phyloP scores from a whole-genome alignment of 495 filamentous ascomycete genomes.

The Lentithecium fluviatile region DNA sequence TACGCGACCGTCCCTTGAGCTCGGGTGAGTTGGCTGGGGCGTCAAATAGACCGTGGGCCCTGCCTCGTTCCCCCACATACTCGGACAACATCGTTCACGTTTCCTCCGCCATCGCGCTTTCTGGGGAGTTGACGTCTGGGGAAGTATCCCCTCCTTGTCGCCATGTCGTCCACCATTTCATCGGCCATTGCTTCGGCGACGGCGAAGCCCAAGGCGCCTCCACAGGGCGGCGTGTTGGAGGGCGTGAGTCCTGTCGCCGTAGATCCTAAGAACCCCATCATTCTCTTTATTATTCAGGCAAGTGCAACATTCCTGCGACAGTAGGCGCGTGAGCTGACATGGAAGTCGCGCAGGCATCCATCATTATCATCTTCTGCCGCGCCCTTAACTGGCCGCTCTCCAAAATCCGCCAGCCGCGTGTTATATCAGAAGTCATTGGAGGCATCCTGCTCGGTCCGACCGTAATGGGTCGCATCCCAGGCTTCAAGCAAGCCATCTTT shows the following conservation, averaged over 20 bases:
- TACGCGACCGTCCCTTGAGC: no score
- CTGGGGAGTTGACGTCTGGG: no score
- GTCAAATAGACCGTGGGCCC: no score
- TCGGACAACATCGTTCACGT: no score
- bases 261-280: constrained; percentile 78
- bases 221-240: constrained; percentile 71
- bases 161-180: constrained; percentile 31
- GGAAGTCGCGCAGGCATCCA: constrained; percentile 59
- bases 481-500: constrained; percentile 77
- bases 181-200: constrained; percentile 30
- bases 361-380: constrained; percentile 89
- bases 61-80: no score
- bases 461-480: constrained; percentile 79
- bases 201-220: constrained; percentile 42
- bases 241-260: constrained; percentile 70
- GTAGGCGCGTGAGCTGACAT: neutral
- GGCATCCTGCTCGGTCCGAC: constrained; percentile 88
- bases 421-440: constrained; percentile 94
- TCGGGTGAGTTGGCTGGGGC: no score
- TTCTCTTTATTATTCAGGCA: constrained; percentile 93
- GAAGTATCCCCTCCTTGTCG: no score
- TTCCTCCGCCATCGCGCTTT: no score
- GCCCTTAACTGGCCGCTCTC: constrained; percentile 81
- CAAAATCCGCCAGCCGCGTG: constrained; percentile 81
- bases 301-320: constrained; percentile 10